Conservation (phyloP, 2,329 filamentous ascomycete genomes). For the Curvularia lunata region DNA sequence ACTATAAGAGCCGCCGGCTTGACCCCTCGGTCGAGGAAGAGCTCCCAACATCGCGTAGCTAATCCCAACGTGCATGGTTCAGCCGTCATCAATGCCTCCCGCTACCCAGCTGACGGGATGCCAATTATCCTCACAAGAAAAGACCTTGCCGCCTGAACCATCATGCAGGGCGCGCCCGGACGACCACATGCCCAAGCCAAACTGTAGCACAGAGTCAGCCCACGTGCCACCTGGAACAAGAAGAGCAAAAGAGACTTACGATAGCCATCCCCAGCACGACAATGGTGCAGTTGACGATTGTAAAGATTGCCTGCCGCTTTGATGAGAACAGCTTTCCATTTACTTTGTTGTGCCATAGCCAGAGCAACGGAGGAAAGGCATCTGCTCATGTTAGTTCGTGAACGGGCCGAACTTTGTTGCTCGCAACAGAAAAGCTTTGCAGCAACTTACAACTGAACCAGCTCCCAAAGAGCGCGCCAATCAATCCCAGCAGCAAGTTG, state of each 20-base stretch:
- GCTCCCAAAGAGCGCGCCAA: conserved; percentile 65
- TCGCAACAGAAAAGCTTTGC: background rate
- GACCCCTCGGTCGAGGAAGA: background rate
- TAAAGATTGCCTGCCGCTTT: conserved; percentile 53
- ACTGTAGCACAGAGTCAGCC: conserved; percentile 22
- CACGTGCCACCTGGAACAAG: background rate
- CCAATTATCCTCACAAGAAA: conserved; percentile 43
- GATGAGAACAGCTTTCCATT: conserved; percentile 41
- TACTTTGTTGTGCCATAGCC: conserved; percentile 57
- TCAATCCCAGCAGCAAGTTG: conserved; percentile 68
- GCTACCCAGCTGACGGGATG: conserved; percentile 26
- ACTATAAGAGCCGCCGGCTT: background rate
- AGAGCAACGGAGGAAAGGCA: conserved; percentile 54
- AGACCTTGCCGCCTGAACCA: conserved; percentile 35
- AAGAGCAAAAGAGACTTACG: conserved; percentile 22
- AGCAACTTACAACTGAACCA: conserved; percentile 66
- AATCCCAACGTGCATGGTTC: background rate
- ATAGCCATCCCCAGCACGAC: conserved; percentile 45
- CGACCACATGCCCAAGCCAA: conserved; percentile 39
- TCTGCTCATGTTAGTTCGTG: conserved; percentile 24
- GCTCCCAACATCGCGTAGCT: background rate
- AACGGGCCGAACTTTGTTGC: background rate
- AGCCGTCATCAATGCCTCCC: conserved; percentile 7
- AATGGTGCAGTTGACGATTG: conserved; percentile 54
- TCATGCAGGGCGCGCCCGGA: conserved; percentile 32